These are phyloP conservation scores for Metschnikowia orientalis DNA, from an alignment of 805 yeast genomes.

Conservation along the genomic window DNA sequence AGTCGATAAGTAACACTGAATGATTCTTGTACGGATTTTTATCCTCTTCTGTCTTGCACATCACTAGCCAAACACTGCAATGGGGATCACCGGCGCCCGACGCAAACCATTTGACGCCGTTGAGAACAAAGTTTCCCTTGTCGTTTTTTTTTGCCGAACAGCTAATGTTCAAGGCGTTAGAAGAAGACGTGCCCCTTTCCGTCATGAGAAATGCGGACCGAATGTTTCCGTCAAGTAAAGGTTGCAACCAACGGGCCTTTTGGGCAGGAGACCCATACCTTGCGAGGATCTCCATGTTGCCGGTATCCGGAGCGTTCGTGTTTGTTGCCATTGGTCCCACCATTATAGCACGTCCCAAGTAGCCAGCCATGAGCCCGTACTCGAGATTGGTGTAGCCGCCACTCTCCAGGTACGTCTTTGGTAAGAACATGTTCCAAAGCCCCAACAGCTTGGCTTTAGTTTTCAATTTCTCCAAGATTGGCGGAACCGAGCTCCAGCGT, in stretches of 20 bases:
- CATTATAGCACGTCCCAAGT: conserved; percentile 51
- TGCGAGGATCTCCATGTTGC: conserved; percentile 52
- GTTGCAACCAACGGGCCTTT: conserved; percentile 45
- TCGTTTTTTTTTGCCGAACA: conserved; percentile 36
- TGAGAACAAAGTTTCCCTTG: conserved; percentile 46
- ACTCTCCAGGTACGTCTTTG: conserved; percentile 45
- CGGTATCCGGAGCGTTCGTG: conserved; percentile 61
- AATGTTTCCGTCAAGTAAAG: conserved; percentile 50
- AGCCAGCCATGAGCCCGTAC: conserved; percentile 62
- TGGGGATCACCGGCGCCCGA: conserved; percentile 70
- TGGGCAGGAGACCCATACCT: conserved; percentile 38
- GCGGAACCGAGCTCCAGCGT: conserved; percentile 48
- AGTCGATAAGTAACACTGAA: conserved; percentile 52
- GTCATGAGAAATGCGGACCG: conserved; percentile 65
- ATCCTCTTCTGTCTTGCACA: conserved; percentile 43
- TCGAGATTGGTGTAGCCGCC: conserved; percentile 60
- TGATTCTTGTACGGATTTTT: conserved; percentile 46
- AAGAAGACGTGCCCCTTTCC: conserved; percentile 55
- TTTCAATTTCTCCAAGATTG: conserved; percentile 48
- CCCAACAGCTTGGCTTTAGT: conserved; percentile 48
- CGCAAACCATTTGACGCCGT: conserved; percentile 68
- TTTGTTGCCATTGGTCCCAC: conserved; percentile 59
- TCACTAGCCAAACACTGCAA: conserved; percentile 48
- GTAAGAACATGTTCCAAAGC: conserved; percentile 58
- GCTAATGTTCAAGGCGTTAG: conserved; percentile 58